Evolutionary conservation across 495 filamentous ascomycete genomes (phyloP), one percentile per base, ranked within the genome.

Genomic region (Hyaloscypha finlandica): DNA sequence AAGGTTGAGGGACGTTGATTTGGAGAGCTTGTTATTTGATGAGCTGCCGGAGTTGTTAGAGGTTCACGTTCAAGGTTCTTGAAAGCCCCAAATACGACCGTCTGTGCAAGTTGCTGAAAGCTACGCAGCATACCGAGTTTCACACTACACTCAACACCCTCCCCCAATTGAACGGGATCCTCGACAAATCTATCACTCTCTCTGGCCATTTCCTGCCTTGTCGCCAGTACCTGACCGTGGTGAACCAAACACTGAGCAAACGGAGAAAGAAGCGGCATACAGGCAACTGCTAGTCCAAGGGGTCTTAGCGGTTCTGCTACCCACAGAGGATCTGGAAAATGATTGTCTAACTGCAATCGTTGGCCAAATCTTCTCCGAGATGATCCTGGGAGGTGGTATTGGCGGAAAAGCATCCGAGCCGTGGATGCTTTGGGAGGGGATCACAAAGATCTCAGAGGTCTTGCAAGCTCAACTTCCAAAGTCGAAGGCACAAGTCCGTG

Each of bases 321-420:
- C 95, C 6, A 95, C 92, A 20, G 94, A 97, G 74, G 94, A 98
- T 71, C 83, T 98, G 11, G 88, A 93, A 72, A 97, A 96, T 76
- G 85, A 81, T 57, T 96, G 92, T 74, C 79, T 97, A 71, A 87
- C 91, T 20, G 82, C 89, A 8, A 81, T 99, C 57, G 88, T 97
- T 63, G 85, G 87, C 51, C 93, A 97, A 76, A 86, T 97, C 31
- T 79, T 98, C 56, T 91, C 91, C 8, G 91, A 96, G 70, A 86
- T 94, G 75, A 90, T 97, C 22, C 78, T 99, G 51, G 90, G 91
- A 22, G 91, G 90, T 61, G 81, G 86, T 60, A 78, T 98, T 61
- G 87, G 88, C 63, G 91, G 88, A 67, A 93, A 85, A 73, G 81
- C 89, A 66, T 94, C 89, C 73, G 88, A 97, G 77, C 89, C 90